Evolutionary conservation across 495 filamentous ascomycete genomes (phyloP), one percentile per base, ranked within the genome.

Genomic region (Xylaria acuta): DNA sequence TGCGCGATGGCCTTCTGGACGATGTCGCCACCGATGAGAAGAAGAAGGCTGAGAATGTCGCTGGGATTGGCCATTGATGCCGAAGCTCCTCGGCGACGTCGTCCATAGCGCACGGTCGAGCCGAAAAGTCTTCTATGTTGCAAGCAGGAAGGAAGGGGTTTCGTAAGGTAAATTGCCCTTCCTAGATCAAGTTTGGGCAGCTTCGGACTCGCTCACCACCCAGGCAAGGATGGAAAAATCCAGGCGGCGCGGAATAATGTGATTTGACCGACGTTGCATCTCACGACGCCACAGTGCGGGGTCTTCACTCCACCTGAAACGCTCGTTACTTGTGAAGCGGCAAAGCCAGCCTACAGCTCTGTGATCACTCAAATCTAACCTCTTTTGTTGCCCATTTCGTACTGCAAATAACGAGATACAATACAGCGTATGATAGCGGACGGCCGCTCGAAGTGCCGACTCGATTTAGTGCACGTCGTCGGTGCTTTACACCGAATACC

Each of bases 11-110:
- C 87, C 47, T 71, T 72, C 30, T 78, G 75, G n/a, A 89, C 77
- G 27, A 88, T 76, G 68, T 88, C 84, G 5, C 84, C 83, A 20
- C 87, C 87, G 11, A 86, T 68, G 66, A 89, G 78, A 2, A 89
- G 74, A 2, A 89, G 81, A 27, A 88, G 64, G 1, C 80, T 77
- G 20, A 85, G 80, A 40, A 86, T 64, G 36, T 64, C 60, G 36
- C 34, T 40, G 27, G 60, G 60, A 38, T 38, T 38, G 36, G 36
- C 18, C 18, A 47, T 47, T 47, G 43, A 1, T 18, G 43, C 43
- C 43, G 18, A 47, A 47, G 43, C 18, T 47, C 43, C 43, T 47
- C 18, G 43, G 18, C 43, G 7, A 14, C 18, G 43, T 18, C 18
- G 4, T 47, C 43, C 18, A 47, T 47, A 47, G 18, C 5, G 43